Evolutionary conservation across 1,284 basidiomycete genomes (phyloP).

Genomic region (Rhodotorula sp.): DNA sequence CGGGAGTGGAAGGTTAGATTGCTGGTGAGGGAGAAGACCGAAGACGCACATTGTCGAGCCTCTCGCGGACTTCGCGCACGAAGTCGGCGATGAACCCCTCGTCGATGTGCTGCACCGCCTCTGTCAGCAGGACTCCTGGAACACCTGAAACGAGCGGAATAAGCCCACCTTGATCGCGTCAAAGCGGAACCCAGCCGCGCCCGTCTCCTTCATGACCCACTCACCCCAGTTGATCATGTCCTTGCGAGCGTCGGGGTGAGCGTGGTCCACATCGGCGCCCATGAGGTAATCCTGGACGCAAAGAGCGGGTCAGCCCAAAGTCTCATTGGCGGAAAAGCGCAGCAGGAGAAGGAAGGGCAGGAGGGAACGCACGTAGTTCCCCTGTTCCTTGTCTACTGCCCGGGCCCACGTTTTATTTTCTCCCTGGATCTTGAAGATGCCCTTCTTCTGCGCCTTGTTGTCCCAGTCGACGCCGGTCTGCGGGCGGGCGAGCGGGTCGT

Average conservation of each 20-base stretch:
- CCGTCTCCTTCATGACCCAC: constrained; percentile 69
- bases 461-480: constrained; percentile 79
- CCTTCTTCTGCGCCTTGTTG: constrained; percentile 59
- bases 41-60: constrained; percentile 50
- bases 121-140: no score
- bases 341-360: background rate
- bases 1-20: background rate
- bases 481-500: background rate
- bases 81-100: constrained; percentile 59
- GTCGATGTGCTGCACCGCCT: constrained; percentile 19
- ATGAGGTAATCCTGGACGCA: constrained; percentile 6
- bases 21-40: background rate
- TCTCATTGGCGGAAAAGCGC: no score
- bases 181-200: constrained; percentile 71
- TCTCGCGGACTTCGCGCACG: constrained; percentile 57
- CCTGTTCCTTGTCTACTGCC: constrained; percentile 53
- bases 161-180: constrained; percentile 60
- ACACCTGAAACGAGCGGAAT: no score
- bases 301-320: no score
- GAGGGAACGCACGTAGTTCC: constrained; percentile 50
- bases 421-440: constrained; percentile 56
- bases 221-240: constrained; percentile 59
- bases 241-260: constrained; percentile 69
- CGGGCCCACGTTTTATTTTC: constrained; percentile 59
- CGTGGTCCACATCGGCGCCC: constrained; percentile 66